A percentile compares a stretch with the other conserved stretches of the same genome.
These are phyloP conservation scores for Monilinia fructicola DNA, from an alignment of 2,329 filamentous ascomycete genomes.

Conservation along the genomic window DNA sequence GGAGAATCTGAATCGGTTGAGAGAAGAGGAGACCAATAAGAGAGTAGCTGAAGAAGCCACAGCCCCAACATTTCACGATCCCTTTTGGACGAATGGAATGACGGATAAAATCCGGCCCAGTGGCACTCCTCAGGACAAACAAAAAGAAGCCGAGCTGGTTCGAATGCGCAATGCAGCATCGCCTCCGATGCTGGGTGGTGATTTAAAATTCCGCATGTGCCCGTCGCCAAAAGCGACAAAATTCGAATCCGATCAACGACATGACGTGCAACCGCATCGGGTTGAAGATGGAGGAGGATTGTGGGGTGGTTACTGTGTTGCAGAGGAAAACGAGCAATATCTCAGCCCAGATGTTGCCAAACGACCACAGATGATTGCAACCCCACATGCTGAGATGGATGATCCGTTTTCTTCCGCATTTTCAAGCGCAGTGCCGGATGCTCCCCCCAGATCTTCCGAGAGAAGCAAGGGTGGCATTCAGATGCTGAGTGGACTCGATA, in stretches of 20 bases:
- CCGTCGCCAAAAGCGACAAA: conserved; percentile 80
- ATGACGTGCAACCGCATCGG: conserved; percentile 52
- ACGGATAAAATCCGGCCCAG: conserved; percentile 32
- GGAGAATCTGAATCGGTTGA: conserved; percentile 38
- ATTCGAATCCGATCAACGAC: conserved; percentile 74
- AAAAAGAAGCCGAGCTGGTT: conserved; percentile 44
- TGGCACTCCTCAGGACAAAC: conserved; percentile 28
- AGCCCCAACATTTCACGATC: conserved; percentile 38
- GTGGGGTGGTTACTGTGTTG: conserved; percentile 72
- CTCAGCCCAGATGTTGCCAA: conserved; percentile 40
- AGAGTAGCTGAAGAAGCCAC: conserved; percentile 40
- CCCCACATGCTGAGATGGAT: conserved; percentile 41
- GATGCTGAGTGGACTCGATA: conserved; percentile 39
- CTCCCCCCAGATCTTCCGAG: conserved; percentile 15
- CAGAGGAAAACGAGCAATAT: conserved; percentile 41
- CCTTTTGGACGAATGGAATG: conserved; percentile 42
- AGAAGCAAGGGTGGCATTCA: conserved; percentile 32
- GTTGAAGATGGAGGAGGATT: conserved; percentile 63
- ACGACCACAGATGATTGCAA: conserved; percentile 41
- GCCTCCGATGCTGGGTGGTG: conserved; percentile 84
- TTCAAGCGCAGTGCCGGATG: conserved; percentile 25
- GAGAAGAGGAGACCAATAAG: conserved; percentile 40
- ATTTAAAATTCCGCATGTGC: conserved; percentile 79
- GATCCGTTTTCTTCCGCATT: conserved; percentile 42
- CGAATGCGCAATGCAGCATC: conserved; percentile 58